Evolutionary conservation across 345 rosid species (phyloP).

Genomic region (Ceriops zippeliana): DNA sequence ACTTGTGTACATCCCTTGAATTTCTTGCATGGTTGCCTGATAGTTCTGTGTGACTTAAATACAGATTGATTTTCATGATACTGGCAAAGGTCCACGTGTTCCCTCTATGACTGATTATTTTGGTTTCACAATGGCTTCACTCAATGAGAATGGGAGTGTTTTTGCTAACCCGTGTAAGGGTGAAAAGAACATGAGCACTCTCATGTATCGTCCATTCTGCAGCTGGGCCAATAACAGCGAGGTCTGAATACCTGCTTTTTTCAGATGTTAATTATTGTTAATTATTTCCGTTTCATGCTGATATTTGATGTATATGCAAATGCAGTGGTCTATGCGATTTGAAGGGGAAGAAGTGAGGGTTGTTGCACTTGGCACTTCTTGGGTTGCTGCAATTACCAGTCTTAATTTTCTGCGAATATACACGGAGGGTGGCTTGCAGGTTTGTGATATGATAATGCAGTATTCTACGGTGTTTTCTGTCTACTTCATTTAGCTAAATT

Average conservation of each 20-base stretch:
- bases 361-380: conserved; percentile 75
- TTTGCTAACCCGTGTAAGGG: conserved; percentile 95
- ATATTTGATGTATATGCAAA: conserved; percentile 25
- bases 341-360: conserved; percentile 96
- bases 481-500: not conserved
- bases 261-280: not conserved
- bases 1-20: too few relatives aligned
- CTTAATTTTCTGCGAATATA: conserved; percentile 83
- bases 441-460: conserved; percentile 25
- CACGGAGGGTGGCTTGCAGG: conserved; percentile 95
- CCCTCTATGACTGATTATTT: conserved; percentile 94
- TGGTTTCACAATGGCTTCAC: conserved; percentile 92
- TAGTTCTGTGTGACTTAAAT: conserved; percentile 19
- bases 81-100: conserved; percentile 86
- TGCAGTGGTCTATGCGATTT: conserved; percentile 98
- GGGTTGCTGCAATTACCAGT: conserved; percentile 96
- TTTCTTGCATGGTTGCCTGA: conserved; percentile 8
- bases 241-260: conserved; percentile 38
- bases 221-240: conserved; percentile 93
- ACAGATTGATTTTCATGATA: conserved; percentile 96
- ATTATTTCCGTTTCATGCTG: conserved; percentile 20
- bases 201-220: conserved; percentile 83
- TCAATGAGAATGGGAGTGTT: conserved; percentile 83
- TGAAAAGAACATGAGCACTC: conserved; percentile 87
- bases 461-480: not conserved